Conservation (phyloP, 768 basidiomycete species). For the Psilocybe tampanensis region DNA sequence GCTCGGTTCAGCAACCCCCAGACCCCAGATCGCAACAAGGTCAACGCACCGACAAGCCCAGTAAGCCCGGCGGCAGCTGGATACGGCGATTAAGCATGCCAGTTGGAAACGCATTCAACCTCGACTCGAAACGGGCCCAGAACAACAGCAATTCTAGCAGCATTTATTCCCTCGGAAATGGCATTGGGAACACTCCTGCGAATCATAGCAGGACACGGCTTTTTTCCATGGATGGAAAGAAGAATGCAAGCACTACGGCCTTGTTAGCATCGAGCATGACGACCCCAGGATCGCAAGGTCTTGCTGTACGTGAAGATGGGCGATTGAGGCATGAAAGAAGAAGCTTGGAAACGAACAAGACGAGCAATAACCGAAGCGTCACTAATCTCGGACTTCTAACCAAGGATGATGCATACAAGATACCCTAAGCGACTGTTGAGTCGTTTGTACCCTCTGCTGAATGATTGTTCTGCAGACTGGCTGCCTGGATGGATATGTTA, state of each 20-base stretch:
- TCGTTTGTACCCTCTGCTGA: background rate
- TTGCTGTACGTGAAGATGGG: conserved; percentile 49
- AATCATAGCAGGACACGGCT: conserved; percentile 25
- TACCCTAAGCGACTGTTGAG: conserved; percentile 14
- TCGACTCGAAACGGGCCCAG: conserved; percentile 52
- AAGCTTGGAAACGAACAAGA: conserved; percentile 41
- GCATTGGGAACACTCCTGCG: conserved; percentile 25
- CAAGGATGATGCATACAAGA: no score
- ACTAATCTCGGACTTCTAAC: conserved; percentile 45
- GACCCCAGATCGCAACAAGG: conserved; percentile 9
- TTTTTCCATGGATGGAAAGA: conserved; percentile 50
- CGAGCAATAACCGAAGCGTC: conserved; percentile 51
- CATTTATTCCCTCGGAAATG: conserved; percentile 27
- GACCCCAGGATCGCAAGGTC: conserved; percentile 8
- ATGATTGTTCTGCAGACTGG: background rate
- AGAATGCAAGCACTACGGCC: conserved; percentile 47
- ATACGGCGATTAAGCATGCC: conserved; percentile 81
- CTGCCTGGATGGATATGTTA: no score
- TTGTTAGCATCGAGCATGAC: conserved; percentile 27
- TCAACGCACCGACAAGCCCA: conserved; percentile 26
- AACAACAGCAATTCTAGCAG: conserved; percentile 28
- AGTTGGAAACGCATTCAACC: conserved; percentile 56
- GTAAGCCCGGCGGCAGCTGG: conserved; percentile 73
- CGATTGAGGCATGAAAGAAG: conserved; percentile 42
- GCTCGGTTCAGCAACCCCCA: conserved; percentile 25